Evolutionary conservation across 306 rosid genomes (phyloP).

Genomic region (Cucumis melo): DNA sequence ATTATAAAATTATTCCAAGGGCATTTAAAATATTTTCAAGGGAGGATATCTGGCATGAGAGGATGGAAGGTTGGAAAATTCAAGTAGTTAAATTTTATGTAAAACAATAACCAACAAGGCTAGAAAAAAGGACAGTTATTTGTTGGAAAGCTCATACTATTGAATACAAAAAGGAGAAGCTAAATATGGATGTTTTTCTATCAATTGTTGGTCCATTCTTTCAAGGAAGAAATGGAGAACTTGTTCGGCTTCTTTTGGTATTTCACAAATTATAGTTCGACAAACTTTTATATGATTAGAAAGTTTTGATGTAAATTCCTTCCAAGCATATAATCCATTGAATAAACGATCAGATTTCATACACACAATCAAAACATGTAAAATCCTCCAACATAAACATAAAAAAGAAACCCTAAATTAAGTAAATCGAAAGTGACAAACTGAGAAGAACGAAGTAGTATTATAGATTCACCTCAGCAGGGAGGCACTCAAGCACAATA

Average conservation of each 20-base stretch:
- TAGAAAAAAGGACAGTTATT: not conserved
- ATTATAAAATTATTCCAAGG: not conserved
- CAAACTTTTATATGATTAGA: too few relatives aligned
- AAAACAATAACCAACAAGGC: not conserved
- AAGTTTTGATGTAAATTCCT: not conserved
- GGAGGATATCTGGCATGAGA: not conserved
- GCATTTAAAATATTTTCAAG: not conserved
- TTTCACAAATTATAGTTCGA: not conserved
- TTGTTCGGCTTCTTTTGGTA: not conserved
- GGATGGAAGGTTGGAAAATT: not conserved
- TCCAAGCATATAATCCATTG: not conserved
- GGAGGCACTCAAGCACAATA: conserved; percentile 31
- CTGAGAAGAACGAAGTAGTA: too few relatives aligned
- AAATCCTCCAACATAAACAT: not conserved
- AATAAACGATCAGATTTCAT: not conserved
- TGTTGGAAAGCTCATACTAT: not conserved
- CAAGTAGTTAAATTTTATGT: not conserved
- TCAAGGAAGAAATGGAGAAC: not conserved
- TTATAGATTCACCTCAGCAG: conserved; percentile 26
- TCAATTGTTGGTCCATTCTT: not conserved
- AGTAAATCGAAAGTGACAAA: not conserved
- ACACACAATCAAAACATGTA: not conserved
- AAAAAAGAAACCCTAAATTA: not conserved
- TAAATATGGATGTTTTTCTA: not conserved
- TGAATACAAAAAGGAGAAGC: not conserved